These are phyloP conservation scores for Suzukiozyma palmioleophila DNA, from an alignment of 1,139 yeast genomes.

Conservation along the genomic window DNA sequence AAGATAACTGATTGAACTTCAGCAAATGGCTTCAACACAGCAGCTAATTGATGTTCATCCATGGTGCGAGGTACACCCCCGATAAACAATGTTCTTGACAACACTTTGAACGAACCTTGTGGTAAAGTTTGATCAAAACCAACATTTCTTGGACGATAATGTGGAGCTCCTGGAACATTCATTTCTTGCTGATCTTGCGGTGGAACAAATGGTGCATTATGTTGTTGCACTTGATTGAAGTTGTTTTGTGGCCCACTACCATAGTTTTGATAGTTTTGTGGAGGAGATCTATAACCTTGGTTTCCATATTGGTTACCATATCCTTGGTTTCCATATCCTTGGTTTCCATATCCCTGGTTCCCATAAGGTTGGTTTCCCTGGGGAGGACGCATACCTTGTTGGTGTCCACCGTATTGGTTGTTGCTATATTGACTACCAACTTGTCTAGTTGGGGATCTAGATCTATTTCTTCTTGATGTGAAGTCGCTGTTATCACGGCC, in stretches of 20 bases:
- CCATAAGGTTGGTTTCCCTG: constrained; percentile 12
- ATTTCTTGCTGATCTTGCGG: constrained; percentile 42
- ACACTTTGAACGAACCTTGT: constrained; percentile 75
- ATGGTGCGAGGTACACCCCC: constrained; percentile 89
- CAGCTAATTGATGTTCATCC: constrained; percentile 68
- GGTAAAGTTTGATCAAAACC: constrained; percentile 70
- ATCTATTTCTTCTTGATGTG: constrained; percentile 48
- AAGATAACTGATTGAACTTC: constrained; percentile 88
- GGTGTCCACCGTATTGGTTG: constrained; percentile 7
- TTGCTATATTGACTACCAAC: constrained; percentile 19
- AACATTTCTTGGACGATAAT: constrained; percentile 68
- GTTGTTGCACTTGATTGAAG: constrained; percentile 3
- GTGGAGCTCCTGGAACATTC: constrained; percentile 66
- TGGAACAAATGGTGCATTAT: constrained; percentile 8
- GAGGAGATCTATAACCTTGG: constrained; percentile 6
- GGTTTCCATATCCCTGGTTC: constrained; percentile 7
- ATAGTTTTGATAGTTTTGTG: constrained; percentile 11
- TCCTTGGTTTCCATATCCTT: constrained; percentile 8
- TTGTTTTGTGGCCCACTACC: constrained; percentile 1
- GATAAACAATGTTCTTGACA: constrained; percentile 84
- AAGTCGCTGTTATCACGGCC: constrained; percentile 31
- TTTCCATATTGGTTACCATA: constrained; percentile 8
- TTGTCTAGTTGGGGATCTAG: constrained; percentile 50
- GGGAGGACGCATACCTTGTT: constrained; percentile 10
- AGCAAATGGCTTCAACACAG: constrained; percentile 79